Evolutionary conservation across 2,329 filamentous ascomycete species (phyloP), one percentile per base, ranked within the genome.

Genomic region (Fusarium chlamydosporum): DNA sequence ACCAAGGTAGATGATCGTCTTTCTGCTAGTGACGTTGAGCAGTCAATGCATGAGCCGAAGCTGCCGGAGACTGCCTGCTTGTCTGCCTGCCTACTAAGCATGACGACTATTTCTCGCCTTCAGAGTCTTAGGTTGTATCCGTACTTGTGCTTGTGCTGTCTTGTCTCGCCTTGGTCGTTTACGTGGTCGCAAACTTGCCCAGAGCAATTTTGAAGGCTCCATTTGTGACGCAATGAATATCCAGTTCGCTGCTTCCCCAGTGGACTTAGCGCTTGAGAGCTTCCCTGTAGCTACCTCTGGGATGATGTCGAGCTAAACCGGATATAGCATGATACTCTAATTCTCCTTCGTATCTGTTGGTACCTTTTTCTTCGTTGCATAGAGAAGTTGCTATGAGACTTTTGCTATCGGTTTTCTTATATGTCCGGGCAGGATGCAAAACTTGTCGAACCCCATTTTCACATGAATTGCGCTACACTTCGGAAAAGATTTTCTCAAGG

Each of bases 171-270:
- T 40, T 29, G 47, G 33, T 51, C 35, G 46, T 65, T 29, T 65
- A 40, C 38, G 41, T 54, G 47, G 66, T 65, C 60, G 62, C 60
- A 65, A 40, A 55, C 52, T 41, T 54, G 29, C 20, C 35, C 38
- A 57, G 23, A 33, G 35, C 31, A 56, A 66, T 43, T 67, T 57
- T 51, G 23, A 37, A 38, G 64, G 53, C 45, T 61, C 67, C 67
- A 71, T 70, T 56, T 31, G 67, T 70, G 67, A 70, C 67, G 67
- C 67, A 70, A 70, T 70, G 34, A 52, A 53, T 40, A 48, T 57
- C 54, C 51, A 38, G 48, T 53, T 35, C 38, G 35, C 56, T 61
- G 55, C 50, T 68, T 52, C 55, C 67, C 58, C 58, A 56, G 57
- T 55, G 42, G 57, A 56, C 54, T 42, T 60, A 56, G 67, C 63